These are phyloP conservation scores for Penicillium crustosum DNA, from an alignment of 2,329 filamentous ascomycete genomes.

Conservation along the genomic window DNA sequence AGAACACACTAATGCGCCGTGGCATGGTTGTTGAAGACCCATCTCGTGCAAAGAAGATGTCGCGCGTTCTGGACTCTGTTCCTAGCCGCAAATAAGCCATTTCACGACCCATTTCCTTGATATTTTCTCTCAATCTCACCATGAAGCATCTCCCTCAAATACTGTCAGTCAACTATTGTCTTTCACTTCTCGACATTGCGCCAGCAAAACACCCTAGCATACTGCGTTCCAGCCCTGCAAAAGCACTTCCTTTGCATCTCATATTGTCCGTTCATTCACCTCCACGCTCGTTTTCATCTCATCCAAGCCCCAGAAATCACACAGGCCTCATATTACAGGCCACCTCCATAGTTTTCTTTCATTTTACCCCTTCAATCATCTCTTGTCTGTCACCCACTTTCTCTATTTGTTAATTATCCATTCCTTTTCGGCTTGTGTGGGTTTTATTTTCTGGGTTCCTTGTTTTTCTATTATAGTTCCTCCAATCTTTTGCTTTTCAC, in stretches of 20 bases:
- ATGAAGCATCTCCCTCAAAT: background rate
- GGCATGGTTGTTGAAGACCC: constrained; percentile 68
- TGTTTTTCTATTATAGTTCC: background rate
- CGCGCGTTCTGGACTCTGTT: constrained; percentile 35
- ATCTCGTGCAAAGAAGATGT: constrained; percentile 68
- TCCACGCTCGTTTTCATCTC: constrained; percentile 12
- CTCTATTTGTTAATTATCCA: background rate
- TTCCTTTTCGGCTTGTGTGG: background rate
- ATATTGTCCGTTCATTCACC: background rate
- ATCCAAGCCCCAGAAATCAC: background rate
- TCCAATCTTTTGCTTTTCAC: background rate
- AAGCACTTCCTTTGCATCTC: constrained; percentile 13
- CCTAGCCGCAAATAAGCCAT: constrained; percentile 13
- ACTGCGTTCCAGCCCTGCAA: constrained; percentile 24
- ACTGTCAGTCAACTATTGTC: background rate
- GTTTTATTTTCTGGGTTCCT: background rate
- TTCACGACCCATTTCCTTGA: constrained; percentile 2
- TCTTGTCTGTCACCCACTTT: background rate
- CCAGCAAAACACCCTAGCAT: constrained; percentile 2
- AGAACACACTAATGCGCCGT: constrained; percentile 64
- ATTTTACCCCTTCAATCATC: background rate
- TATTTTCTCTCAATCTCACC: background rate
- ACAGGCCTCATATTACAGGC: background rate
- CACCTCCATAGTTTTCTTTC: background rate
- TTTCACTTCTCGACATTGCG: background rate